Evolutionary conservation across 257 asterid genomes (phyloP), one percentile per base, ranked within the genome.

Genomic region (Anisodus acutangulus): DNA sequence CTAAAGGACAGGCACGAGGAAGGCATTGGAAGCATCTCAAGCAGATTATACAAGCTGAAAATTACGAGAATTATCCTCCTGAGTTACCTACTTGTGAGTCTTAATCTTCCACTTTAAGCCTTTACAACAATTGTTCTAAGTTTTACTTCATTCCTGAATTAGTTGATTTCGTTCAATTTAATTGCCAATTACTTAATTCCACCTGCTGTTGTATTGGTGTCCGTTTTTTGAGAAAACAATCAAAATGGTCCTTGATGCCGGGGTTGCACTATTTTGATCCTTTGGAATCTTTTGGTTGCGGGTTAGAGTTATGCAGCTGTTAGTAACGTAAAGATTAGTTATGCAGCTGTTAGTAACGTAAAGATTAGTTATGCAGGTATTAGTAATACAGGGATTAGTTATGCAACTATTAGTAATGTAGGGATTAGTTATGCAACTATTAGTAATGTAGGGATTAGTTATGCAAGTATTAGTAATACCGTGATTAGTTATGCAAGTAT

Each of bases 11-110:
- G 84, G 89, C 98, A 45, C 87, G 97, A 85, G 90, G 91, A 47
- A 87, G 99, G 83, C 89, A 87, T 45, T 94, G 99, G 99, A 96
- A 96, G 60, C 99, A 96, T 86, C 98, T 96, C 87, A 96, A 93
- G 89, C 99, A 96, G 91, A 88, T 96, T 53, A 87, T 96, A 84
- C 97, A 87, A 78, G 98, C 98, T 26, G 98, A 96, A 87, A 96
- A 92, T 84, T 94, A 94, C 90, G 97, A 92, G 45, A 91, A 91
- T 31, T 92, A 86, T 78, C 90, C 93, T 53, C 97, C 97, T 0
- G 43, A 91, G 35, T 88, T 89, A 84, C 97, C 98, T 13, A 94
- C 90, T 83, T 96, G 99, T 96, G 85, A 89, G 99, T 83, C 47
- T 15, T 37, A 5, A 49, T 79, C 66, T 54, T 66, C 72, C 19